phyloP scores from a whole-genome alignment of 2,329 filamentous ascomycete species.

The Periglandula ipomoeae region DNA sequence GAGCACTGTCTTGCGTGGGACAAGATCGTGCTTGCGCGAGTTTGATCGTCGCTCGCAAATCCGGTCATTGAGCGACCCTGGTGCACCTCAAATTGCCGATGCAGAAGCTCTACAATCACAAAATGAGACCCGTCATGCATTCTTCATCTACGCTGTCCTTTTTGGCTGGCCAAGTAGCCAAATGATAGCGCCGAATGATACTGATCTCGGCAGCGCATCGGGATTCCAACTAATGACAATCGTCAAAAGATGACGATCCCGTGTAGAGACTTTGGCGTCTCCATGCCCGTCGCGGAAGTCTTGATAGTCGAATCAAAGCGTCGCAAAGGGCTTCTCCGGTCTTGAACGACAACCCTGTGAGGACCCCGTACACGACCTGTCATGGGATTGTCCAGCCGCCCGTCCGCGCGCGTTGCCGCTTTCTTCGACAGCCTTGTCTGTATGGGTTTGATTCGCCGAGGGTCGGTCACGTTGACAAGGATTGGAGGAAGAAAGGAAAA shows the following conservation, averaged over 20 bases:
- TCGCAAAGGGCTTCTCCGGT: neutral
- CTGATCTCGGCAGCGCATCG: too few relatives aligned
- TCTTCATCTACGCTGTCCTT: too few relatives aligned
- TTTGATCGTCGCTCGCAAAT: neutral
- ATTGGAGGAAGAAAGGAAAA: neutral
- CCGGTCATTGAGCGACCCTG: neutral
- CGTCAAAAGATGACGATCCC: neutral
- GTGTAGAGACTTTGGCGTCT: too few relatives aligned
- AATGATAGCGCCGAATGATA: too few relatives aligned
- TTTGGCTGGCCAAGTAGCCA: too few relatives aligned
- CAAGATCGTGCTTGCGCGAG: constrained; percentile 7
- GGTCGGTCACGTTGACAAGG: neutral
- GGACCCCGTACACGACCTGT: neutral
- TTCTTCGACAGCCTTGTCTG: neutral
- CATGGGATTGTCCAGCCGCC: neutral
- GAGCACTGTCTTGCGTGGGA: constrained; percentile 5
- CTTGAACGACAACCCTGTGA: neutral
- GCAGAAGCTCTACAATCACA: neutral
- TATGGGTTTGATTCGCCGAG: neutral
- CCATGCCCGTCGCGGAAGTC: neutral
- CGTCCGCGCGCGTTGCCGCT: neutral
- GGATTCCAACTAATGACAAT: neutral
- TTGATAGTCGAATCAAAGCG: neutral
- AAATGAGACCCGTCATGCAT: neutral
- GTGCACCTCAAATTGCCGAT: neutral